phyloP scores from a whole-genome alignment of 805 yeast genomes.

The Alloascoidea africana region DNA sequence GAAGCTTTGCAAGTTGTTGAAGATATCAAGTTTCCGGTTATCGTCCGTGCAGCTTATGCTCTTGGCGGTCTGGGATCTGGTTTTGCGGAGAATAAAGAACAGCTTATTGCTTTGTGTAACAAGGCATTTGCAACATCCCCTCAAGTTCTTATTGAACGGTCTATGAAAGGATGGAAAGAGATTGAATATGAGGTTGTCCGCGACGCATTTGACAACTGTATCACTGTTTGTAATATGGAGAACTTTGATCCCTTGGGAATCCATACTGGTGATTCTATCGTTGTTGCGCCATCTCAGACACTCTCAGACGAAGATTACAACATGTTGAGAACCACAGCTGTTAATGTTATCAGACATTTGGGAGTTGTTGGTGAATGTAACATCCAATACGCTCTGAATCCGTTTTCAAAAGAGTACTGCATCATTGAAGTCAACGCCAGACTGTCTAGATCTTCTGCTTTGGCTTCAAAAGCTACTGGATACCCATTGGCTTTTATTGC shows the following conservation, averaged over 20 bases:
- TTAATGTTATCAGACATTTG: slow-evolving; percentile 89
- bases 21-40: slow-evolving; percentile 86
- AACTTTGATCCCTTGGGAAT: slow-evolving; percentile 97
- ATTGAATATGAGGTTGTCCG: slow-evolving; percentile 98
- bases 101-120: slow-evolving; percentile 70
- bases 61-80: slow-evolving; percentile 98
- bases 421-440: slow-evolving; percentile 97
- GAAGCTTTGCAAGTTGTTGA: slow-evolving; percentile 81
- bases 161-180: slow-evolving; percentile 99
- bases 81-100: slow-evolving; percentile 78
- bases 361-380: slow-evolving; percentile 99
- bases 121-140: slow-evolving; percentile 94
- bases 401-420: slow-evolving; percentile 87
- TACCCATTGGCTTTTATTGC: slow-evolving; percentile 97
- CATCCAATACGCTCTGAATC: slow-evolving; percentile 92
- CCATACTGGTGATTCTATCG: slow-evolving; percentile 98
- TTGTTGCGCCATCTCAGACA: slow-evolving; percentile 97
- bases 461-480: slow-evolving; percentile 98
- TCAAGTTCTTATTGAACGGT: slow-evolving; percentile 86
- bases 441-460: slow-evolving; percentile 94
- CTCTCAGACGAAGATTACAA: slow-evolving; percentile 92
- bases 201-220: slow-evolving; percentile 94
- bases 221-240: slow-evolving; percentile 98
- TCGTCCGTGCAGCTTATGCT: slow-evolving; percentile 95
- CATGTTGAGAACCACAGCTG: slow-evolving; percentile 96